A percentile compares a stretch with the other conserved stretches of the same genome.
Conservation (phyloP, 176 grass and related monocot genomes). For the Eleusine coracana region DNA sequence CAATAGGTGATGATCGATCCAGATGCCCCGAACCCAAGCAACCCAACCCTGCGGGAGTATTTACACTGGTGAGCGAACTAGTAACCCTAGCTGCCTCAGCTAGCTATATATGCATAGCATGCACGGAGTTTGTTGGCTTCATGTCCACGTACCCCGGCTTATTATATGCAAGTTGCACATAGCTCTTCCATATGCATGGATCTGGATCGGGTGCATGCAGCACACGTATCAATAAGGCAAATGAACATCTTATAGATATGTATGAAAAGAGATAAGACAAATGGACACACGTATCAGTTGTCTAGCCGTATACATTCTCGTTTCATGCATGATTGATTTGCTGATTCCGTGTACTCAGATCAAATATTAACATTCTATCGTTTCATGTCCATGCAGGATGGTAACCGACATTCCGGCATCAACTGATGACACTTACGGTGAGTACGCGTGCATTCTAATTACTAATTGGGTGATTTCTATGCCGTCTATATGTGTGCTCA, state of each 20-base stretch:
- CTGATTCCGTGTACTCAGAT: background rate
- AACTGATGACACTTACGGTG: constrained; percentile 67
- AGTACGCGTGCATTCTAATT: constrained; percentile 14
- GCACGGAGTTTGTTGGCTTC: background rate
- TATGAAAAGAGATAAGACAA: background rate
- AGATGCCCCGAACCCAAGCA: constrained; percentile 87
- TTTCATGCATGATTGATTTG: background rate
- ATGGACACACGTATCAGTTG: background rate
- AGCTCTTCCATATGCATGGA: background rate
- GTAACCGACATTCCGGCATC: constrained; percentile 92
- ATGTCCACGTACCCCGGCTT: background rate
- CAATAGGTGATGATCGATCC: constrained; percentile 87
- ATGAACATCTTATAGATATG: no score
- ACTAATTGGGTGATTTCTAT: no score
- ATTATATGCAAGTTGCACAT: background rate
- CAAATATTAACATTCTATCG: background rate
- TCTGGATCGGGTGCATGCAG: constrained; percentile 15
- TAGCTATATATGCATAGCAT: background rate
- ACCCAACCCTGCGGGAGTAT: constrained; percentile 80
- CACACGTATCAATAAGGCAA: background rate
- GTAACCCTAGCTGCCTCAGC: background rate
- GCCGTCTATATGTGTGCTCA: no score
- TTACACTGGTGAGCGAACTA: constrained; percentile 71
- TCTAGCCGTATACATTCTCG: background rate
- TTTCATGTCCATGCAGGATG: constrained; percentile 62